Conservation (phyloP, 208 protist species). For the Naegleria lovaniensis region DNA sequence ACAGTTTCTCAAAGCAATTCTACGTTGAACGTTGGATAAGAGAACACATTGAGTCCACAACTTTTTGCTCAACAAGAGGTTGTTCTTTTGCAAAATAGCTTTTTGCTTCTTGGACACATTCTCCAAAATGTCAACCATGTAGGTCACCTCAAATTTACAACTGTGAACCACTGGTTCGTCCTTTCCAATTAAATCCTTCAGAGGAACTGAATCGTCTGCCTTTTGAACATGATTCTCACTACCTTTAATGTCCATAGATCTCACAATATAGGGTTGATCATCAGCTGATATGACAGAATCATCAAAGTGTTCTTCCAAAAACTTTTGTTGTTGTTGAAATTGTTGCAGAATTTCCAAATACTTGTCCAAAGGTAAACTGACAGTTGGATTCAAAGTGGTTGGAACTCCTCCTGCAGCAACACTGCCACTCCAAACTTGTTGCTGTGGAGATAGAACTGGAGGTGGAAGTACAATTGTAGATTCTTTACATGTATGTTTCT, state of each 20-base stretch:
- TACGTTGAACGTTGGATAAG: not conserved
- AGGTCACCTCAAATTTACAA: not conserved
- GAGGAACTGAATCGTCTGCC: not conserved
- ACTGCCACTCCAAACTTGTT: not conserved
- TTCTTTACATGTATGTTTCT: not conserved
- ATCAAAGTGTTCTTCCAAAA: conserved; percentile 10
- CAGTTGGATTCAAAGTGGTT: not conserved
- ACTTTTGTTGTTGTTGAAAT: not conserved
- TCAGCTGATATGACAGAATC: not conserved
- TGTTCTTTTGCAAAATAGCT: not conserved
- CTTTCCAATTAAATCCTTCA: not conserved
- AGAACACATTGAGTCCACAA: not conserved
- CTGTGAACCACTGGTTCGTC: not conserved
- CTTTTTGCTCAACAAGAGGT: not conserved
- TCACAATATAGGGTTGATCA: not conserved
- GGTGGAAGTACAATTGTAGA: not conserved
- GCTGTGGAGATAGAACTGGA: not conserved
- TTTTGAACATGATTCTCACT: not conserved
- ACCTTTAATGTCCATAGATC: not conserved
- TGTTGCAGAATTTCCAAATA: not conserved
- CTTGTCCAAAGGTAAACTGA: not conserved
- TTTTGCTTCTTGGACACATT: not conserved
- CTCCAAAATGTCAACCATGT: not conserved
- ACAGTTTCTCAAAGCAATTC: not conserved
- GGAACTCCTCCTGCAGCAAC: not conserved